Conservation (phyloP, 1,284 basidiomycete species). For the Mycena citricolor region DNA sequence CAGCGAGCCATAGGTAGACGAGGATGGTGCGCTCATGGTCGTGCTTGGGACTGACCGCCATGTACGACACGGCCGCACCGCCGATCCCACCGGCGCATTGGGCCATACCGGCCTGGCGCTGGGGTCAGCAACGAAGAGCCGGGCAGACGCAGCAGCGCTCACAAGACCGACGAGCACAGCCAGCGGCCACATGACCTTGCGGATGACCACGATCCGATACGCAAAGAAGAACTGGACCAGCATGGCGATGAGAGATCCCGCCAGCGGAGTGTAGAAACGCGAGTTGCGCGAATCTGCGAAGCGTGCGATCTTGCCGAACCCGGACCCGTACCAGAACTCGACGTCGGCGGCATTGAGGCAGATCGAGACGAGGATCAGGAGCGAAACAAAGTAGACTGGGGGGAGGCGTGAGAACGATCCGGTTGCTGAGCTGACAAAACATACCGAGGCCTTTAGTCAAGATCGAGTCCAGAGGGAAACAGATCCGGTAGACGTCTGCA, state of each 20-base stretch:
- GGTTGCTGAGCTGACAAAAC: background rate
- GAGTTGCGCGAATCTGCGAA: constrained; percentile 18
- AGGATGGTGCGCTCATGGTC: background rate
- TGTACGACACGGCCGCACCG: constrained; percentile 1
- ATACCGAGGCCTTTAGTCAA: constrained; percentile 21
- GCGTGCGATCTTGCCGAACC: constrained; percentile 23
- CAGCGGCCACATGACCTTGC: constrained; percentile 6
- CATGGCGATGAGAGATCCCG: constrained; percentile 22
- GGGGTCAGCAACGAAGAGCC: background rate
- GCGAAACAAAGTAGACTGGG: constrained; percentile 23
- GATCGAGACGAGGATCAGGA: constrained; percentile 18
- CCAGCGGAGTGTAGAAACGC: constrained; percentile 23
- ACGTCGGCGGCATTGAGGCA: constrained; percentile 22
- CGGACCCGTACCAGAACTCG: constrained; percentile 24
- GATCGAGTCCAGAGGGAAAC: constrained; percentile 18
- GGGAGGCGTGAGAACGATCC: background rate
- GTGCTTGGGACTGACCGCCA: constrained; percentile 2
- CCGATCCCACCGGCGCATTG: constrained; percentile 13
- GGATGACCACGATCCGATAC: constrained; percentile 21
- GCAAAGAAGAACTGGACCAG: constrained; percentile 26
- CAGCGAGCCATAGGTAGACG: constrained; percentile 25
- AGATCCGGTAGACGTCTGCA: constrained; percentile 23
- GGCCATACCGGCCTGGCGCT: no score
- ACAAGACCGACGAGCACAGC: constrained; percentile 8
- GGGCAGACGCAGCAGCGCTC: background rate